Evolutionary conservation across 1,139 yeast species (phyloP).

Genomic region (Candida tropicalis): DNA sequence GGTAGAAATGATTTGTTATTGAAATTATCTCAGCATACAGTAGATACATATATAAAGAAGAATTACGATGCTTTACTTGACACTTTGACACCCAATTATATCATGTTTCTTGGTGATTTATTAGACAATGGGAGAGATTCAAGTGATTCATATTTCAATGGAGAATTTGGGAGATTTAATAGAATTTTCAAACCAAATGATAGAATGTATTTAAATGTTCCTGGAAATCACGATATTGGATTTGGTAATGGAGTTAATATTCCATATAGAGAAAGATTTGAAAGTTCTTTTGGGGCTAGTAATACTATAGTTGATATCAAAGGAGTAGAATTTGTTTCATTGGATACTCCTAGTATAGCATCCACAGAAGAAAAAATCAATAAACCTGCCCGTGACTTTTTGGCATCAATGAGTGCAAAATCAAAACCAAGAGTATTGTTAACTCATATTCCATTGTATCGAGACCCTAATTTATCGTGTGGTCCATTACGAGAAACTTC

Average conservation of each 20-base stretch:
- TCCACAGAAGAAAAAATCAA: constrained; percentile 32
- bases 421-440: constrained; percentile 41
- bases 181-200: constrained; percentile 31
- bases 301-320: constrained; percentile 32
- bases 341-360: constrained; percentile 50
- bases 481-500: constrained; percentile 48
- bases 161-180: constrained; percentile 42
- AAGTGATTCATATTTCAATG: constrained; percentile 38
- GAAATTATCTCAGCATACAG: constrained; percentile 49
- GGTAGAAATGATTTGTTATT: constrained; percentile 41
- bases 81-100: constrained; percentile 44
- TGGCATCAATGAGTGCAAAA: constrained; percentile 16
- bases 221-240: constrained; percentile 64
- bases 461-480: constrained; percentile 40
- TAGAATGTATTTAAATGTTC: constrained; percentile 28
- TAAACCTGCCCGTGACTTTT: constrained; percentile 32
- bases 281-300: constrained; percentile 41
- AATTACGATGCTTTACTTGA: constrained; percentile 44
- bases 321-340: constrained; percentile 47
- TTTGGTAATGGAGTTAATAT: constrained; percentile 50
- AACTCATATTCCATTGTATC: constrained; percentile 52
- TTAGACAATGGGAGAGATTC: constrained; percentile 56
- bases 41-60: constrained; percentile 49
- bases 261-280: constrained; percentile 41
- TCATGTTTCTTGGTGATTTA: constrained; percentile 56